Conservation (phyloP, 176 grass and related monocot species). For the Thalia dealbata region DNA sequence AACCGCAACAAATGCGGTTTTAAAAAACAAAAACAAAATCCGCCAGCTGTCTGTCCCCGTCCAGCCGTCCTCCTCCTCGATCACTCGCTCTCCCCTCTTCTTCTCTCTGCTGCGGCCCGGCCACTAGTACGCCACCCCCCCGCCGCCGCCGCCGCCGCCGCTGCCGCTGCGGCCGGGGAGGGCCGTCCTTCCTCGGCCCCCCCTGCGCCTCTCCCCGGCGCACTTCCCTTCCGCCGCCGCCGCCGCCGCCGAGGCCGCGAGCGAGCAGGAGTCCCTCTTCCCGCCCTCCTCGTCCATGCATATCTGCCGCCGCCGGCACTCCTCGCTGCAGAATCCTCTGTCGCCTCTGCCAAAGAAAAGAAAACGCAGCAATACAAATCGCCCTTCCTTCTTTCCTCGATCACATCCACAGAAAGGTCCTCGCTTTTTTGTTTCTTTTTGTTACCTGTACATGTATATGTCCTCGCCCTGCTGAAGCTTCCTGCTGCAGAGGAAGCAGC, state of each 20-base stretch:
- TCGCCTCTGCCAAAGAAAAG: slow-evolving; percentile 8
- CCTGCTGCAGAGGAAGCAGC: slow-evolving; percentile 43
- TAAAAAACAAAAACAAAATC: too few relatives aligned
- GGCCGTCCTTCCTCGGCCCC: neutral
- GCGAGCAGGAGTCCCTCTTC: slow-evolving; percentile 14
- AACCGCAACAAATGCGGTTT: too few relatives aligned
- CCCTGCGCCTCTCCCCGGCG: neutral
- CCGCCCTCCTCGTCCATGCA: slow-evolving; percentile 28
- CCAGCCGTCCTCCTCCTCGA: too few relatives aligned
- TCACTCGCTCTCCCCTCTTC: too few relatives aligned
- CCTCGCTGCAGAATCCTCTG: slow-evolving; percentile 12
- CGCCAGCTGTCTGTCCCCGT: too few relatives aligned
- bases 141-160: too few relatives aligned
- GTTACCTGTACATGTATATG: slow-evolving; percentile 66
- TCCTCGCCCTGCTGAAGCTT: slow-evolving; percentile 36
- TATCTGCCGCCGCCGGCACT: slow-evolving; percentile 26
- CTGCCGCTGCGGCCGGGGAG: neutral
- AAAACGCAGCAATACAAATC: neutral
- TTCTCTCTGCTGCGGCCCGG: too few relatives aligned
- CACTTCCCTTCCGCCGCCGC: neutral
- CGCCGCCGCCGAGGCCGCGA: neutral
- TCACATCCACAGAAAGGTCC: too few relatives aligned
- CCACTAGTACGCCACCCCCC: too few relatives aligned
- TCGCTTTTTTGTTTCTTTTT: too few relatives aligned
- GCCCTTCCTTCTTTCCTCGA: too few relatives aligned